Evolutionary conservation across 2,329 filamentous ascomycete genomes (phyloP), one percentile per base, ranked within the genome.

Genomic region (Cladophialophora yegresii): DNA sequence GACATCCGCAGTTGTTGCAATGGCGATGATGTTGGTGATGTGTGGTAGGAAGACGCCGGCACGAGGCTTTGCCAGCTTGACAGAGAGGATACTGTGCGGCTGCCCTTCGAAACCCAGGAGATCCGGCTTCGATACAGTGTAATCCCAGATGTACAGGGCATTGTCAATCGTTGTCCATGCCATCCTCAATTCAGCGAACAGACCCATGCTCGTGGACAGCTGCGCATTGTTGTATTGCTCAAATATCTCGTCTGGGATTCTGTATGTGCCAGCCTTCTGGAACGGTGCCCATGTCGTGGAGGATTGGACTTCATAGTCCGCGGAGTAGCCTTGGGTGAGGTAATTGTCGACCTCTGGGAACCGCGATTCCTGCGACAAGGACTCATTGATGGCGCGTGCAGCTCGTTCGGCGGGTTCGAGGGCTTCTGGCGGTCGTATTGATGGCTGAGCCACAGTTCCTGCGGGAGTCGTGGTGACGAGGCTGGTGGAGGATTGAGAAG

Each of bases 151-250:
- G 75, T 97, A 99, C 51, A 99, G 83, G 67, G 91, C 91, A 79
- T 96, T 97, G 79, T 99, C 95, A 75, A 99, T 95, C 26, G 91
- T 87, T 61, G 96, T 90, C 90, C 93, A 99, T 32, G 93, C 95
- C 77, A 98, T 92, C 73, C 93, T 93, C 73, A 99, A 84, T 77
- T 96, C 91, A 20, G 95, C 91, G 77, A 99, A 98, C 36, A 99
- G 82, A 9, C 96, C 96, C 90, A 99, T 96, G 73, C 87, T 86
- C n/a, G 93, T 96, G 64, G 89, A 89, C 26, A 97, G 87, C 74
- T 96, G 88, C 63, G 91, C 90, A 58, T 86, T 83, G 72, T 99
- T 96, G 76, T 96, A 93, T 75, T 96, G 92, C 71, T 96, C 90
- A 73, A 98, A 93, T 58, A 99, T 90, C 72, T 87, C 86, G 71